Evolutionary conservation across 2,329 filamentous ascomycete genomes (phyloP), one percentile per base, ranked within the genome.

Genomic region (Massarina eburnea): DNA sequence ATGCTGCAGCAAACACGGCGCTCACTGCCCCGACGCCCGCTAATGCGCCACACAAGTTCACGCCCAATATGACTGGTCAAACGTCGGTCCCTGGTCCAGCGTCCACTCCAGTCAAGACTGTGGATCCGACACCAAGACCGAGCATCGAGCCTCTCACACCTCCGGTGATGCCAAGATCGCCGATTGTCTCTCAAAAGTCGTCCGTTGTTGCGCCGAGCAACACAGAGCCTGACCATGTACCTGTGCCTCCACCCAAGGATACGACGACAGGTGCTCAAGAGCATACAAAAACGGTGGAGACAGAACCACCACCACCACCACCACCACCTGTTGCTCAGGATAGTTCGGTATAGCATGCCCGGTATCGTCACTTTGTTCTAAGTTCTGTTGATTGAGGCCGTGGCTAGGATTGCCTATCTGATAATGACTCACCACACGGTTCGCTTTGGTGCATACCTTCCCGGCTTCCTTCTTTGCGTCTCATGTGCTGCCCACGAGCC

Each of bases 101-200:
- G 14, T 45, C 51, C 18, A 30, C 39, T 14, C 19, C 49, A 22
- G 44, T 42, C 15, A 36, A 50, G 4, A 43, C 48, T 12, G 43
- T 54, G 22, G 48, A 53, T 1, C 39, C 59, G 24, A 52, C 58
- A 17, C 57, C 59, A 33, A 50, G 66, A 12, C 66, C 66, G 3
- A 70, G 64, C 36, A 66, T 70, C 2, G 66, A 70, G 49, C 66
- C 66, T 2, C 56, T 70, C 2, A 70, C 66, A 3, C 27, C 27
- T 20, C 66, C 66, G 3, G 59, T 68, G n/a, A n/a, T n/a, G 3
- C 64, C 66, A 19, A 64, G 66, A 8, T 67, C 64, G 8, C 66
- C 66, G 32, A 61, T 49, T n/a, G 56, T 57, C 8, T 57, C 63
- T 4, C 55, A 57, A 8, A 30, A 30, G 27, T 14, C 12, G 12